Evolutionary conservation across 139 green algal species (phyloP).

Genomic region (Tetradesmus obliquus): DNA sequence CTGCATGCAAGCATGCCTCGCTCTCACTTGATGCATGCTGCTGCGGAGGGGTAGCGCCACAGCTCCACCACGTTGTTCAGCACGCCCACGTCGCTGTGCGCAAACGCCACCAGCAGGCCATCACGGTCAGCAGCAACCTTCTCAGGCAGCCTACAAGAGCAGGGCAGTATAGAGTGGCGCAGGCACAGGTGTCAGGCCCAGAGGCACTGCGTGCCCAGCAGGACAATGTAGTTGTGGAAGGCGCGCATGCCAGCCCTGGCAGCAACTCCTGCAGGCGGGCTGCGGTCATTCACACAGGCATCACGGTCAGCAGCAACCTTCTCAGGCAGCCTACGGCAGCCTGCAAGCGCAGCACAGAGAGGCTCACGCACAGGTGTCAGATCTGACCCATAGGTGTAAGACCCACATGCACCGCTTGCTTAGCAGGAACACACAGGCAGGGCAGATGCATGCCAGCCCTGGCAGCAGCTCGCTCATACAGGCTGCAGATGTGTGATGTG

Average conservation of each 20-base stretch:
- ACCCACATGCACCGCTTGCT: no score
- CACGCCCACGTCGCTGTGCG: conserved; percentile 64
- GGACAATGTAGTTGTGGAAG: neutral
- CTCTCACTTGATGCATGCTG: conserved; percentile 67
- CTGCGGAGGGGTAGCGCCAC: conserved; percentile 80
- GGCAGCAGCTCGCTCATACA: no score
- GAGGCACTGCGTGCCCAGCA: conserved; percentile 3
- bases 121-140: conserved; percentile 77
- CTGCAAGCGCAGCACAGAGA: no score
- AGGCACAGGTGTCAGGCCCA: conserved; percentile 14
- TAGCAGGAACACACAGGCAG: no score
- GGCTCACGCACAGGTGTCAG: no score
- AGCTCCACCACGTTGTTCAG: conserved; percentile 85
- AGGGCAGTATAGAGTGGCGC: neutral
- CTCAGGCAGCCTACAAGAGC: conserved; percentile 65
- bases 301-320: conserved; percentile 24
- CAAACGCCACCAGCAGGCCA: conserved; percentile 75
- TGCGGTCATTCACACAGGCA: neutral
- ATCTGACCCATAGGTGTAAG: no score
- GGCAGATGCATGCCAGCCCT: no score
- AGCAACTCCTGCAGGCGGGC: neutral
- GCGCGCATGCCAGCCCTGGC: neutral
- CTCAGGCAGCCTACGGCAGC: neutral
- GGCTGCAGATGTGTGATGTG: no score
- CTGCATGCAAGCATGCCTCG: no score